These are phyloP conservation scores for Fusarium neocosmosporiellum DNA, from an alignment of 2,329 filamentous ascomycete species.

Conservation along the genomic window DNA sequence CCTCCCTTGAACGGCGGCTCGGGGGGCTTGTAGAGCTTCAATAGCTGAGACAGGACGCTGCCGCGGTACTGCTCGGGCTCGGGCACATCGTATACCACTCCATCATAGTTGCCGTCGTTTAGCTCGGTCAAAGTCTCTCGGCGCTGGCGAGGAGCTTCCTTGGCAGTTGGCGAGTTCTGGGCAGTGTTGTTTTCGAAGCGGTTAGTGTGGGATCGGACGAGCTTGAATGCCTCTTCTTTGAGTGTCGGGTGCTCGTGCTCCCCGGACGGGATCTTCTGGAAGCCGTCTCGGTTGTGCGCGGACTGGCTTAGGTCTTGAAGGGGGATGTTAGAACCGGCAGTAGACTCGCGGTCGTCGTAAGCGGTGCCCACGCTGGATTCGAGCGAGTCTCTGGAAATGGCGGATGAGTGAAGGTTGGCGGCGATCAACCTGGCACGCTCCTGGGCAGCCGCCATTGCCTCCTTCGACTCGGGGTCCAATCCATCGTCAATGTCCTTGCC, in stretches of 20 bases:
- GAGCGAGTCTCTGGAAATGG: constrained; percentile 50
- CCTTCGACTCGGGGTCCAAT: constrained; percentile 48
- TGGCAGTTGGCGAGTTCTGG: constrained; percentile 7
- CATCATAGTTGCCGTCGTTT: constrained; percentile 55
- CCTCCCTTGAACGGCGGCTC: constrained; percentile 39
- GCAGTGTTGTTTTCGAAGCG: constrained; percentile 30
- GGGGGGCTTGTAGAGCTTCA: constrained; percentile 58
- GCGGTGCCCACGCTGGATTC: constrained; percentile 50
- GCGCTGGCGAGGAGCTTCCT: constrained; percentile 25
- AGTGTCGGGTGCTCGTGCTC: constrained; percentile 22
- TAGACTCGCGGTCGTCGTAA: constrained; percentile 42
- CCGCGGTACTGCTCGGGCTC: constrained; percentile 56
- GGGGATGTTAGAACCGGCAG: constrained; percentile 44
- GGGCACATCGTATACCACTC: constrained; percentile 53
- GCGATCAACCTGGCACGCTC: constrained; percentile 57
- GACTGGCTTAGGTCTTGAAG: constrained; percentile 46
- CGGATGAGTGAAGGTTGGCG: constrained; percentile 52
- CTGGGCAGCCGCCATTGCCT: constrained; percentile 52
- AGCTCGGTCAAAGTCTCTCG: constrained; percentile 46
- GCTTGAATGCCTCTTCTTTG: constrained; percentile 53
- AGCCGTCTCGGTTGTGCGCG: constrained; percentile 27
- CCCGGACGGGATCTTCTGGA: constrained; percentile 24
- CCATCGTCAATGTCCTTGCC: constrained; percentile 44
- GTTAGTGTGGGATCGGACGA: constrained; percentile 57
- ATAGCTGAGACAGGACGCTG: constrained; percentile 58